Conservation (phyloP, 345 rosid genomes). For the Lepidium didymum region DNA sequence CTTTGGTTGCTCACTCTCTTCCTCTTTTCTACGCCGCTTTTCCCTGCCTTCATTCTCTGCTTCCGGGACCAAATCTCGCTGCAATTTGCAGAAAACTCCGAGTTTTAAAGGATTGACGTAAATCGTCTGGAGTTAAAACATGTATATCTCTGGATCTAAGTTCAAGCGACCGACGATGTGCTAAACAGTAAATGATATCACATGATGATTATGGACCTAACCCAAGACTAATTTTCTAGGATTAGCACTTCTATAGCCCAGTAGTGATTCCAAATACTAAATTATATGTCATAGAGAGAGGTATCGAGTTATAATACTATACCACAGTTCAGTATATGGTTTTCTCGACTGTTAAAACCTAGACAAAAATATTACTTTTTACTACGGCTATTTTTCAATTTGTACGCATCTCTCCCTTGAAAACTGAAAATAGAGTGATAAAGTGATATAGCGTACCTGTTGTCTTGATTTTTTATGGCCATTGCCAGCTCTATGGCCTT, state of each 20-base stretch:
- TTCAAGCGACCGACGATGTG: not conserved
- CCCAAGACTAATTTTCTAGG: not conserved
- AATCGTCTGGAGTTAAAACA: not conserved
- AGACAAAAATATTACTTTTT: not conserved
- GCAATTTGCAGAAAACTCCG: slow-evolving; percentile 15
- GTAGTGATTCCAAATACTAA: not conserved
- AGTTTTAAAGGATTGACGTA: not conserved
- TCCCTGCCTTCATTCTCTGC: slow-evolving; percentile 62
- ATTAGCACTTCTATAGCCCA: not conserved
- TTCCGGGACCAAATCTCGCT: slow-evolving; percentile 57
- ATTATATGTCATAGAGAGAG: not conserved
- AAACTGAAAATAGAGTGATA: not conserved
- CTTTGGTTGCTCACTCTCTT: slow-evolving; percentile 46
- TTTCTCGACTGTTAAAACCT: not conserved
- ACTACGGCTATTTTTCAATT: not conserved
- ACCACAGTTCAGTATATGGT: not conserved
- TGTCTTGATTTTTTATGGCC: slow-evolving; percentile 60
- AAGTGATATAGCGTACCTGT: slow-evolving; percentile 31
- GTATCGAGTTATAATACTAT: not conserved
- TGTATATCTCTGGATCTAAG: not conserved
- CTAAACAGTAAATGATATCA: not conserved
- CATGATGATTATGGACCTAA: not conserved
- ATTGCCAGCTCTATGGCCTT: slow-evolving; percentile 43
- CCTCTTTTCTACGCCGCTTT: slow-evolving; percentile 61
- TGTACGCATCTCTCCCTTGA: not conserved